Evolutionary conservation across 345 rosid species (phyloP).

Genomic region (Aurinia saxatilis): DNA sequence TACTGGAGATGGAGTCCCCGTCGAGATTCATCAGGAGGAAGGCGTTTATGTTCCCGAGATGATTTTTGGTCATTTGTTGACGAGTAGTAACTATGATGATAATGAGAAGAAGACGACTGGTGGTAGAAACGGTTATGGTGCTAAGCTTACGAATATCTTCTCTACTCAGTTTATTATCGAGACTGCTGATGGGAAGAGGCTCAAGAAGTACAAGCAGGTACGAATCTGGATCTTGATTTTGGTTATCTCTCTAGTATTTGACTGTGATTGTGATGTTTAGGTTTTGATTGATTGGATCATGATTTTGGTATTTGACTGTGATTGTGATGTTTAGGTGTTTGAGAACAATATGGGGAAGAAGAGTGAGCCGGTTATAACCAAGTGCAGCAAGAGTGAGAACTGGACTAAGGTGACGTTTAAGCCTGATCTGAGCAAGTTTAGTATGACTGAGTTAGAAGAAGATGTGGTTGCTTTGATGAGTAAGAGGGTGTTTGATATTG

Average conservation of each 20-base stretch:
- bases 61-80: constrained; percentile 89
- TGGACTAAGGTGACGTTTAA: constrained; percentile 93
- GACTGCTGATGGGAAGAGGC: constrained; percentile 82
- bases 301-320: too few species aligned
- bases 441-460: constrained; percentile 70
- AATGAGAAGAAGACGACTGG: constrained; percentile 88
- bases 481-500: constrained; percentile 81
- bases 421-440: constrained; percentile 79
- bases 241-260: neutral
- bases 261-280: constrained; percentile 37
- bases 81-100: constrained; percentile 89
- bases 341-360: constrained; percentile 82
- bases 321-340: constrained; percentile 56
- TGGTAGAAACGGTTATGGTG: constrained; percentile 93
- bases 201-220: constrained; percentile 86
- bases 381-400: constrained; percentile 64
- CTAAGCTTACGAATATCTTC: constrained; percentile 90
- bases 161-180: constrained; percentile 81
- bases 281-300: too few species aligned
- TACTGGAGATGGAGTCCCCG: constrained; percentile 92
- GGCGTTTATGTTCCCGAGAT: constrained; percentile 85
- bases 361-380: constrained; percentile 59
- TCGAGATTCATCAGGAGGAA: constrained; percentile 92
- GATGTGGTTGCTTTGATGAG: constrained; percentile 94
- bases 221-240: neutral